Base-by-base conservation (phyloP, 1,284 basidiomycete species). In the Cutaneotrichosporon mucoides region DNA sequence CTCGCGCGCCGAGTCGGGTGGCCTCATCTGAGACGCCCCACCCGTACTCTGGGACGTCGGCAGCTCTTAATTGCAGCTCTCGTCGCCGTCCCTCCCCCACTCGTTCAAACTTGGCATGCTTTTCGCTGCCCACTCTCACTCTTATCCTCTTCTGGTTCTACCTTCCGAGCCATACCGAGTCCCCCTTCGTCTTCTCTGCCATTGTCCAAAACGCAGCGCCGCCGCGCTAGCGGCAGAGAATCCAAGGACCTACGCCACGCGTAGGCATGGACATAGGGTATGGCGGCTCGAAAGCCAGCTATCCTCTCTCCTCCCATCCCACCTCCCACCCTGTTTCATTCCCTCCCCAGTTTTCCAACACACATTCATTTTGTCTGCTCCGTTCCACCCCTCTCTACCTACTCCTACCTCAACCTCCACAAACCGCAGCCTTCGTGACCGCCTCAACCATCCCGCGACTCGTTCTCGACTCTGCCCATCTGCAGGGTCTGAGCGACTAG, bases 401-500 rank as follows among this genome's bases (percentile, higher is more conserved):
- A 46, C 35, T 11, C 52, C 46, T 47, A 48, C 45, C 41, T 55
- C 42, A 16, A 7, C 52, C 46, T 38, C 35, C 48, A 54, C 37
- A 55, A 24, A 24, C 24, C 47, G 47, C 51, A 59, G 44, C 48
- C 43, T 45, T 45, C 55, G 46, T 58, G 72, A 73, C 77, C 77
- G 77, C 77, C 77, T 79, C 77, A 79, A 75, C 76, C 77, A 79
- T 79, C 77, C 77, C 77, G 77, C 72, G 64, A 70, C 34, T 42
- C 51, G 47, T 15, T 46, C 37, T 40, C 9, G 36, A 38, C 8
- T 40, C 40, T 38, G 47, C 40, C 34, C 37, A 37, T 24, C 24
- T 16, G 44, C 44, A 46, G 44, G 44, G 24, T 15, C 9, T 16
- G 44, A n/a, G 41, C 48, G 60, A 55, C 54, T 60, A 66, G 75